phyloP scores from a whole-genome alignment of 2,329 filamentous ascomycete genomes.

The Fusarium sp. region DNA sequence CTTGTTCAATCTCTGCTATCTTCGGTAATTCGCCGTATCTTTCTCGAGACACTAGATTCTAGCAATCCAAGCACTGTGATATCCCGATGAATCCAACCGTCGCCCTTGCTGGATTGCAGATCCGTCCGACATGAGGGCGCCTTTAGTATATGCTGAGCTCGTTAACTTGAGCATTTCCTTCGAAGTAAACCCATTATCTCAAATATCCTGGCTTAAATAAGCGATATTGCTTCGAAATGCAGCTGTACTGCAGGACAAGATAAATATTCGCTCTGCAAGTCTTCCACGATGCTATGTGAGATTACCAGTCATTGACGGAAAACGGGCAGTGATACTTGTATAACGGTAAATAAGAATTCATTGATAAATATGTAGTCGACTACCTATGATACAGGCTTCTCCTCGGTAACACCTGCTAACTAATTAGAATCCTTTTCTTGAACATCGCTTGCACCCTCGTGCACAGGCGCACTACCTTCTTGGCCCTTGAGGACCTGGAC shows the following conservation, averaged over 20 bases:
- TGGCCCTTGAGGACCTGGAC: slow-evolving; percentile 39
- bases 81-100: not conserved
- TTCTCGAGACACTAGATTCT: not conserved
- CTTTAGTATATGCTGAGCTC: not conserved
- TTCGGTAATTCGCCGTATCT: not conserved
- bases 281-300: not conserved
- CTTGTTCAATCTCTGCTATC: not conserved
- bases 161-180: not conserved
- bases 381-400: slow-evolving; percentile 18
- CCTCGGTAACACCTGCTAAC: slow-evolving; percentile 8
- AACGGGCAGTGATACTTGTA: not conserved
- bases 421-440: slow-evolving; percentile 38
- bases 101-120: not conserved
- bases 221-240: too few relatives aligned
- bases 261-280: not conserved
- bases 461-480: slow-evolving; percentile 12
- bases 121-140: not conserved
- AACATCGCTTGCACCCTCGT: slow-evolving; percentile 19
- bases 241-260: not conserved
- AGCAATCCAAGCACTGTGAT: not conserved
- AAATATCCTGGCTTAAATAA: too few relatives aligned
- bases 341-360: slow-evolving; percentile 8
- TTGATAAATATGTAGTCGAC: slow-evolving; percentile 25
- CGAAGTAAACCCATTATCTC: not conserved
- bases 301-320: not conserved